Conservation (phyloP, 2,329 filamentous ascomycete genomes). For the Ophiostoma perfectum region DNA sequence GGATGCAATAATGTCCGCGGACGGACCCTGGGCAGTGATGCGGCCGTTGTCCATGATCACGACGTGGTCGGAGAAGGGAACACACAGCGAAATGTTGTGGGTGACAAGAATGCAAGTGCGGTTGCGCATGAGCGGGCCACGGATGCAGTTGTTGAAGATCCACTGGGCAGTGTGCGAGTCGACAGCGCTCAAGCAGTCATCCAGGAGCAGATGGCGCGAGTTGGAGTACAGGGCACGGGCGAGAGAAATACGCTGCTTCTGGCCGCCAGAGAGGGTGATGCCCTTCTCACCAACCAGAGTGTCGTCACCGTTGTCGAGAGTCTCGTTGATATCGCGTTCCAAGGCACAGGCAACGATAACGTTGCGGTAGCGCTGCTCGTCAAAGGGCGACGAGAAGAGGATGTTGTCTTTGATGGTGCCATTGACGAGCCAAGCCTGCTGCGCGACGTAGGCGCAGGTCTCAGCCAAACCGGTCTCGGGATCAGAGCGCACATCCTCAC, state of each 20-base stretch:
- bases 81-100: constrained; percentile 86
- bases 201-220: constrained; percentile 81
- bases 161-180: constrained; percentile 97
- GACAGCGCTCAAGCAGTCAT: constrained; percentile 93
- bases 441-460: constrained; percentile 91
- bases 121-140: constrained; percentile 78
- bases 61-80: constrained; percentile 72
- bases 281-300: constrained; percentile 96
- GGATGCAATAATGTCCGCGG: constrained; percentile 74
- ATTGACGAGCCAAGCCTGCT: constrained; percentile 95
- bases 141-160: constrained; percentile 92
- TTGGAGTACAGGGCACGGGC: constrained; percentile 97
- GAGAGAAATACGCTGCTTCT: constrained; percentile 95
- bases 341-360: constrained; percentile 89
- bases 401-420: constrained; percentile 96
- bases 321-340: constrained; percentile 76
- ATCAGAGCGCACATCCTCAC: constrained; percentile 77
- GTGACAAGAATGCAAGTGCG: constrained; percentile 94
- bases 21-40: constrained; percentile 67
- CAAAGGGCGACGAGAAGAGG: constrained; percentile 73
- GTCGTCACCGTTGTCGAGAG: constrained; percentile 86
- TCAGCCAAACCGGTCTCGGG: constrained; percentile 82
- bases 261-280: constrained; percentile 90
- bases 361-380: constrained; percentile 76
- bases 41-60: constrained; percentile 85